A percentile compares a stretch with the other conserved stretches of the same genome.
Conservation (phyloP, 805 yeast genomes). For the Candida incommunis region DNA sequence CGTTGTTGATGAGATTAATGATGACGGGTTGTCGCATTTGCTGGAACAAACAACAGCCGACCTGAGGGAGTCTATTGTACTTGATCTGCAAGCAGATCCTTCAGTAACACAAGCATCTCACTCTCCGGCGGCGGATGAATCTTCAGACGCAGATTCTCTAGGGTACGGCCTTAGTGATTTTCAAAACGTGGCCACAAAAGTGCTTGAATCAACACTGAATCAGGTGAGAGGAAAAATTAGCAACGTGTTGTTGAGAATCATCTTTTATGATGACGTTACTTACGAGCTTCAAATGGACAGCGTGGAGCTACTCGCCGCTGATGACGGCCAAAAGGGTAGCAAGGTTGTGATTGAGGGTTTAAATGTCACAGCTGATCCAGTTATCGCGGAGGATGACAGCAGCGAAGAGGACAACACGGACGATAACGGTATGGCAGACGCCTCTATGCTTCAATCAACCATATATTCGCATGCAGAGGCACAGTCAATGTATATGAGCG, state of each 20-base stretch:
- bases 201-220: conserved; percentile 15
- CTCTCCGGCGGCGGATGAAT: neutral
- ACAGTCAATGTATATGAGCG: conserved; percentile 69
- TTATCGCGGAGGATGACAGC: conserved; percentile 14
- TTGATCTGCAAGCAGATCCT: conserved; percentile 4
- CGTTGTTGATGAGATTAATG: conserved; percentile 19
- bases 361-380: conserved; percentile 18
- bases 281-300: neutral
- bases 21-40: conserved; percentile 28
- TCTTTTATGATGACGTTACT: neutral
- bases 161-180: conserved; percentile 8
- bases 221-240: conserved; percentile 5
- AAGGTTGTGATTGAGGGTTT: conserved; percentile 8
- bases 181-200: conserved; percentile 13
- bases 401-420: conserved; percentile 10
- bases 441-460: conserved; percentile 28
- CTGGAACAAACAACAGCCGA: conserved; percentile 64
- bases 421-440: neutral
- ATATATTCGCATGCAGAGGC: conserved; percentile 57
- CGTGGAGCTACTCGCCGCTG: neutral
- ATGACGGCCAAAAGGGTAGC: conserved; percentile 3
- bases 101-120: neutral
- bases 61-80: conserved; percentile 18
- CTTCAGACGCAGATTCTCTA: neutral
- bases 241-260: conserved; percentile 3